Evolutionary conservation across 257 asterid species (phyloP).

Genomic region (Haberlea rhodopensis): DNA sequence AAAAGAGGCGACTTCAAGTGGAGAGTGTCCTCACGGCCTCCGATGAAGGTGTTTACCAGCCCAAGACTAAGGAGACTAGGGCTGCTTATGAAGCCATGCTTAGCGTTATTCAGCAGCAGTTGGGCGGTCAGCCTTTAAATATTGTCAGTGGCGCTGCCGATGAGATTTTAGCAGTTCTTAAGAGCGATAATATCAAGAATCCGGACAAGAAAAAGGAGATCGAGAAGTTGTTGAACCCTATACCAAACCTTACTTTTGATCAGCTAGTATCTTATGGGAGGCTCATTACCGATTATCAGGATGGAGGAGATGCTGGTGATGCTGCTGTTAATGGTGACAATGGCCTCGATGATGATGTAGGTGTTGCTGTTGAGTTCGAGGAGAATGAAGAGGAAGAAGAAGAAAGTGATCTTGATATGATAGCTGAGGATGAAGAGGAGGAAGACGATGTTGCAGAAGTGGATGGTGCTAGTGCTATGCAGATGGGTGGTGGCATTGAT

Average conservation of each 20-base stretch:
- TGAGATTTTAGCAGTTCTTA: conserved; percentile 5
- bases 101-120: conserved; percentile 11
- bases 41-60: conserved; percentile 10
- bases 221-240: conserved; percentile 2
- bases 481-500: no score
- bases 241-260: conserved; percentile 2
- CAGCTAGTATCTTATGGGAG: conserved; percentile 10
- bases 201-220: conserved; percentile 15
- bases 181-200: conserved; percentile 1
- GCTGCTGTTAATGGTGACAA: conserved; percentile 2
- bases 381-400: conserved; percentile 16
- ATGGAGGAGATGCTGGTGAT: background rate
- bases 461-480: no score
- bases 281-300: conserved; percentile 4
- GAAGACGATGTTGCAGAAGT: background rate
- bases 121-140: background rate
- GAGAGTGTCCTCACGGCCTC: conserved; percentile 5
- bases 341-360: conserved; percentile 10
- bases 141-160: conserved; percentile 10
- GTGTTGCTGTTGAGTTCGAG: conserved; percentile 14
- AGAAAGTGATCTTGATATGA: conserved; percentile 18
- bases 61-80: conserved; percentile 8
- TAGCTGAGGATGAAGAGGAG: conserved; percentile 6
- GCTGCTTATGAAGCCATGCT: conserved; percentile 17
- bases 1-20: background rate